These are phyloP conservation scores for Epichloe typhina DNA, from an alignment of 2,329 filamentous ascomycete species.

Conservation along the genomic window DNA sequence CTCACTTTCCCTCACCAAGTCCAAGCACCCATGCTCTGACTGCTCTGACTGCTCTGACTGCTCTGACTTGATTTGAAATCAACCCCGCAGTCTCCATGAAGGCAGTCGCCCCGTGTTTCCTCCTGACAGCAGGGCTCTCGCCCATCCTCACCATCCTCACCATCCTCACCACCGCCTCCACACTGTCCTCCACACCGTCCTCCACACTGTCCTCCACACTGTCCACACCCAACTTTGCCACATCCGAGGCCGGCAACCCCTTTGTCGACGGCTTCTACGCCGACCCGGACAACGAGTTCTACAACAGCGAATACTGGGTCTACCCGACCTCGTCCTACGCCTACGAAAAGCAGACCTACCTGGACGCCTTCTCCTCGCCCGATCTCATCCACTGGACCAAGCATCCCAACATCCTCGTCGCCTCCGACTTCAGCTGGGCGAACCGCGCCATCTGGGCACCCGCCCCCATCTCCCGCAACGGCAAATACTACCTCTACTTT, in stretches of 20 bases:
- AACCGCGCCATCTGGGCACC: conserved; percentile 34
- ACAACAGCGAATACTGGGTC: conserved; percentile 31
- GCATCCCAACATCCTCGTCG: conserved; percentile 27
- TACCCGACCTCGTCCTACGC: conserved; percentile 31
- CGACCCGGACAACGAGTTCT: conserved; percentile 35
- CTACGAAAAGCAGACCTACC: conserved; percentile 34
- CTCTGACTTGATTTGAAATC: not conserved
- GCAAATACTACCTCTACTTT: conserved; percentile 37
- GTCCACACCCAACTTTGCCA: too few species aligned
- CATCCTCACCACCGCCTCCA: not conserved
- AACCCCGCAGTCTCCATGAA: not conserved
- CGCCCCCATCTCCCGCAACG: conserved; percentile 27
- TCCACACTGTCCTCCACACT: too few species aligned
- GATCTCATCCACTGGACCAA: conserved; percentile 37
- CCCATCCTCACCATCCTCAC: not conserved
- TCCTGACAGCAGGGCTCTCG: not conserved
- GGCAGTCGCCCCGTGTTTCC: too few species aligned
- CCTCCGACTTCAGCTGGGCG: conserved; percentile 25
- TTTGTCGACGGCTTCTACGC: conserved; percentile 37
- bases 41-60: not conserved
- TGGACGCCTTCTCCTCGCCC: conserved; percentile 36
- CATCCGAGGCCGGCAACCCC: conserved; percentile 28
- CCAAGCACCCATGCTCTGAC: too few species aligned
- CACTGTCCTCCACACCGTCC: too few species aligned
- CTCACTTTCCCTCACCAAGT: too few species aligned